phyloP scores from a whole-genome alignment of 371 early-diverging fungal species.

The Paraphysoderma sedebokerense region DNA sequence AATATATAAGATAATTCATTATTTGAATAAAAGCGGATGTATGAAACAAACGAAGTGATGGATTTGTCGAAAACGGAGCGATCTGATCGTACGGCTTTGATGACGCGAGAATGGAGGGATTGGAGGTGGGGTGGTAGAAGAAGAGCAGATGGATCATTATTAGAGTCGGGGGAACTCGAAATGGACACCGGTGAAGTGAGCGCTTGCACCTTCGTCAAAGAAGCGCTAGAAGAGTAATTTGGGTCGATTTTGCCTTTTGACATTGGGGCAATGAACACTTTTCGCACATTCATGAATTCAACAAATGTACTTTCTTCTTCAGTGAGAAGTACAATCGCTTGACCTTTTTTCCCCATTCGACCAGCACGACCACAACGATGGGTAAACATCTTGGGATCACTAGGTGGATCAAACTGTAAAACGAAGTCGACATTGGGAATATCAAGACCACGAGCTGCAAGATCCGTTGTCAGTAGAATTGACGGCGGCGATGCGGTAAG shows the following conservation, averaged over 20 bases:
- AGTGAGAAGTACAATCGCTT: constrained; percentile 64
- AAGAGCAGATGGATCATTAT: too few species aligned
- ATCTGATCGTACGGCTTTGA: constrained; percentile 37
- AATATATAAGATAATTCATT: constrained; percentile 89
- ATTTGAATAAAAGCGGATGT: constrained; percentile 70
- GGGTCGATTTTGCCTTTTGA: too few species aligned
- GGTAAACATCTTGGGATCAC: constrained; percentile 87
- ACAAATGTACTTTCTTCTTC: constrained; percentile 75
- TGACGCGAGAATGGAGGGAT: too few species aligned
- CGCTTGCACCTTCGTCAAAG: constrained; percentile 23
- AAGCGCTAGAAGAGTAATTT: constrained; percentile 13
- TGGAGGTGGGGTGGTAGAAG: too few species aligned
- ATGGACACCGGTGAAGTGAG: too few species aligned
- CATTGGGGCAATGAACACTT: constrained; percentile 65
- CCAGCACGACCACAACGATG: constrained; percentile 98
- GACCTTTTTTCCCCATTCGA: constrained; percentile 74
- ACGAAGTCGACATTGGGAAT: constrained; percentile 93
- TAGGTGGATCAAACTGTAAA: constrained; percentile 90
- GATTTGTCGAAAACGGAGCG: constrained; percentile 48
- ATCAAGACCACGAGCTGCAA: constrained; percentile 96
- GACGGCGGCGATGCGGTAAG: constrained; percentile 34
- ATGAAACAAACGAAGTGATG: constrained; percentile 77
- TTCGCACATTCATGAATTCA: constrained; percentile 67
- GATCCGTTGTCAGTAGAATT: constrained; percentile 87
- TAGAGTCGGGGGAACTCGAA: too few species aligned